Conservation (phyloP, 2,329 filamentous ascomycete genomes). For the Fusarium sp. region DNA sequence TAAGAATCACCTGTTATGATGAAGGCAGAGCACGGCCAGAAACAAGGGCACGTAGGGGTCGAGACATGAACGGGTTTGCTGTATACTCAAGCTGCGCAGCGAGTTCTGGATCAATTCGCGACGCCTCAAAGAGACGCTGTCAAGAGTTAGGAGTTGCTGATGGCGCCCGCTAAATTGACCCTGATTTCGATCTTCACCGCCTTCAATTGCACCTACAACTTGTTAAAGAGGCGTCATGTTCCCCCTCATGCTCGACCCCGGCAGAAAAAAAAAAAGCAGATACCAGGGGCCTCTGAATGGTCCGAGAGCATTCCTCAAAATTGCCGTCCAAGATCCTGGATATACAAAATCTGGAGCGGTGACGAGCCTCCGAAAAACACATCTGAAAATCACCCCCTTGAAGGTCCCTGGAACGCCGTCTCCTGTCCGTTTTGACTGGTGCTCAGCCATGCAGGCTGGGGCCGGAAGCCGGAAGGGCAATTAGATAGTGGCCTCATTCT, state of each 20-base stretch:
- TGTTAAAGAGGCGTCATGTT: conserved; percentile 4
- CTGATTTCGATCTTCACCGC: conserved; percentile 38
- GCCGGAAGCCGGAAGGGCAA: conserved; percentile 50
- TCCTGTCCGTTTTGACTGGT: conserved; percentile 27
- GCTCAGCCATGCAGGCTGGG: conserved; percentile 25
- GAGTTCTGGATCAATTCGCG: conserved; percentile 28
- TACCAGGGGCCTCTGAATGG: conserved; percentile 33
- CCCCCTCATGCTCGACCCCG: conserved; percentile 17
- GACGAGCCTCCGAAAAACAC: conserved; percentile 16
- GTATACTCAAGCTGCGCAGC: conserved; percentile 2
- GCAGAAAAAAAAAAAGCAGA: conserved; percentile 16
- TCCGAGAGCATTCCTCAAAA: conserved; percentile 39
- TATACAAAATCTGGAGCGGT: conserved; percentile 35
- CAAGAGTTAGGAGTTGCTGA: neutral
- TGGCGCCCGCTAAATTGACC: conserved; percentile 16
- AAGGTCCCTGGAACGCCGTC: conserved; percentile 7
- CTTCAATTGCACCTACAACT: conserved; percentile 20
- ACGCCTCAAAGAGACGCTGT: neutral
- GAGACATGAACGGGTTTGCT: conserved; percentile 2
- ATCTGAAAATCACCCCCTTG: neutral
- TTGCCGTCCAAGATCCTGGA: conserved; percentile 36
- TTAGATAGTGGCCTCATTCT: conserved; percentile 53
- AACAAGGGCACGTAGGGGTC: conserved; percentile 25
- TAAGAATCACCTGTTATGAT: conserved; percentile 42
- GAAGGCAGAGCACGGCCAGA: conserved; percentile 16